Evolutionary conservation across 2,329 filamentous ascomycete species (phyloP), one percentile per base, ranked within the genome.

Genomic region (Thelonectria blattea): DNA sequence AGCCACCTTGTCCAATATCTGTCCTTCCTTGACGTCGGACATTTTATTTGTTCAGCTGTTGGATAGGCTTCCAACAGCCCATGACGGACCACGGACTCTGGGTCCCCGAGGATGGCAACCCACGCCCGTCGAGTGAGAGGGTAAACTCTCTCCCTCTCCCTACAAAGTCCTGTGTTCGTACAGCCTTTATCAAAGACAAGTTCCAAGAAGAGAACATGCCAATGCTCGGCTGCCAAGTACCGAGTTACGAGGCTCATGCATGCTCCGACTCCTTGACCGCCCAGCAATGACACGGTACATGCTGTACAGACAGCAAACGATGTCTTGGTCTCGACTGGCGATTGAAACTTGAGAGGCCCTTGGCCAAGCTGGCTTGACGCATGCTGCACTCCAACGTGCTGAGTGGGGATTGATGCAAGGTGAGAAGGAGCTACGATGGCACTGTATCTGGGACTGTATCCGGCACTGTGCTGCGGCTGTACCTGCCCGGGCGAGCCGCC

Each of bases 1-100:
- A 52, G 56, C 50, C 60, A 68, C 46, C 47, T 54, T 67, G 61
- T 48, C 54, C 55, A 56, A 47, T 54, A 57, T 50, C 14, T 45
- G 14, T 18, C 27, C 20, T 37, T 15, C 41, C 22, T 15, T 3
- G 15, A 18, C 18, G 27, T 42, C 47, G 47, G 17, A 12, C 41
- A 50, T 34, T 15, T 15, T 30, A 30, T 15, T 39, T 24, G 6
- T n/a, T 18, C 22, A 12, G 14, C 30, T 24, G 37, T 50, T 39
- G 42, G 48, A 53, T 56, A 37, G 3, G 22, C 45, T 30, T 17
- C 60, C 56, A 60, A 62, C 56, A 43, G 24, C 46, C 34, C 15
- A 37, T 6, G 34, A 14, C 34, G 15, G 34, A 37, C 10, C 30
- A 39, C 60, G 52, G 41, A 30, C 52, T 55, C 60, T 51, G 30